Conservation (phyloP, 495 filamentous ascomycete genomes). For the Podospora pseudocomata region DNA sequence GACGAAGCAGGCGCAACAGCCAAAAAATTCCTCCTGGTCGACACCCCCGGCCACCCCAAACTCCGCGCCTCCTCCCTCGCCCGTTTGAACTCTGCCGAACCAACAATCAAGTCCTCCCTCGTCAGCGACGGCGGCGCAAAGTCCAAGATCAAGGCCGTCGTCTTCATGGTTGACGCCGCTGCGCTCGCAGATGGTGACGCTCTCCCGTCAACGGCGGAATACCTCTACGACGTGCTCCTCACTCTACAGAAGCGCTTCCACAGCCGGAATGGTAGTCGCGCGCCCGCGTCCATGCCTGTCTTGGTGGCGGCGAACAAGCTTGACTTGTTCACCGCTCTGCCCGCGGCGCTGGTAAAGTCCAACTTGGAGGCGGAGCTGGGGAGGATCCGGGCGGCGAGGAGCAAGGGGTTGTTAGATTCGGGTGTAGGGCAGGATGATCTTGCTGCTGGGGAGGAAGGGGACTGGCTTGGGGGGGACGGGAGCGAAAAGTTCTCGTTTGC, state of each 20-base stretch:
- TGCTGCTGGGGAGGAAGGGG: conserved; percentile 51
- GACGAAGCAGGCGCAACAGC: conserved; percentile 50
- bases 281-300: conserved; percentile 63
- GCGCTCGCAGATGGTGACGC: conserved; percentile 53
- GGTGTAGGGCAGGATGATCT: conserved; percentile 57
- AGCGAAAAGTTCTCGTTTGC: conserved; percentile 73
- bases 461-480: conserved; percentile 77
- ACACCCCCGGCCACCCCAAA: conserved; percentile 95
- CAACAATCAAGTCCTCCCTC: conserved; percentile 47
- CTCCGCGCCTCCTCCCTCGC: conserved; percentile 58
- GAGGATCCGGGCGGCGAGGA: conserved; percentile 69
- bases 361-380: conserved; percentile 79
- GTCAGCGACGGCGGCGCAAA: conserved; percentile 32
- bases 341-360: conserved; percentile 69
- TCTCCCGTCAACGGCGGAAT: conserved; percentile 44
- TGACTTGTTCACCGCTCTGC: conserved; percentile 90
- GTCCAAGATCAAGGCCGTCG: conserved; percentile 64
- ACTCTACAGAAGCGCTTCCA: conserved; percentile 69
- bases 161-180: conserved; percentile 86
- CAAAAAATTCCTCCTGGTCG: conserved; percentile 69
- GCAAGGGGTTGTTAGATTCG: conserved; percentile 76
- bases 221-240: conserved; percentile 82
- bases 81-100: conserved; percentile 60
- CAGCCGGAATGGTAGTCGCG: conserved; percentile 53
- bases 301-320: conserved; percentile 91